phyloP scores from a whole-genome alignment of 352 stramenopile species.

The Pythium periplocum region DNA sequence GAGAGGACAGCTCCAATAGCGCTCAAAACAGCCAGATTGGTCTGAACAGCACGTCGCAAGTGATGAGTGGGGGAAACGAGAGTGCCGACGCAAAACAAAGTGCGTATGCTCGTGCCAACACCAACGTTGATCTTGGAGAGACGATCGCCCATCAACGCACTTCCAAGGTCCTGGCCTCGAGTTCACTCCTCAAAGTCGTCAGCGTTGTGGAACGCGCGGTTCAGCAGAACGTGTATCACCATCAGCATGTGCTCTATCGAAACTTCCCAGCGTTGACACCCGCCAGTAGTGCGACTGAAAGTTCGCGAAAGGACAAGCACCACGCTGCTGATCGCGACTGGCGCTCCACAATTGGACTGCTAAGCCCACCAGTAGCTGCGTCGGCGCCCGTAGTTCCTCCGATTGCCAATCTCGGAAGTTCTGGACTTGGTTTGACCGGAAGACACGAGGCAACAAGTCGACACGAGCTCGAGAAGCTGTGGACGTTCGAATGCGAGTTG shows the following conservation, averaged over 20 bases:
- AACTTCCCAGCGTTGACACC: constrained; percentile 50
- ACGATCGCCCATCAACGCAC: constrained; percentile 70
- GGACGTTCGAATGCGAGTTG: constrained; percentile 65
- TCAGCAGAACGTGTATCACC: constrained; percentile 87
- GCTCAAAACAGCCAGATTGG: constrained; percentile 35
- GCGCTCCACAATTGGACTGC: constrained; percentile 11
- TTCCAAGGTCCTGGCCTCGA: constrained; percentile 49
- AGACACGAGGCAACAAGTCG: constrained; percentile 3
- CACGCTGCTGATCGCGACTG: constrained; percentile 10
- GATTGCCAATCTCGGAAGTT: constrained; percentile 8
- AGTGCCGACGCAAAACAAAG: constrained; percentile 44
- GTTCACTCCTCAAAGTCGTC: constrained; percentile 51
- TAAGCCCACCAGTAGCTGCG: background rate
- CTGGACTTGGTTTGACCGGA: background rate
- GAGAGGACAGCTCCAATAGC: constrained; percentile 31
- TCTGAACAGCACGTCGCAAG: constrained; percentile 34
- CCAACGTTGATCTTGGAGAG: constrained; percentile 67
- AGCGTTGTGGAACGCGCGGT: constrained; percentile 79
- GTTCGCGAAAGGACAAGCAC: constrained; percentile 1
- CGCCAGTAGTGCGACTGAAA: background rate
- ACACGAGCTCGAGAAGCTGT: constrained; percentile 60
- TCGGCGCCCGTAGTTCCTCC: constrained; percentile 10
- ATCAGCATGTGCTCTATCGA: constrained; percentile 78
- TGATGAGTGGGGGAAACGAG: constrained; percentile 29
- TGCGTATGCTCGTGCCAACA: constrained; percentile 61